Conservation (phyloP, 2,329 filamentous ascomycete genomes). For the Grosmannia serpens region DNA sequence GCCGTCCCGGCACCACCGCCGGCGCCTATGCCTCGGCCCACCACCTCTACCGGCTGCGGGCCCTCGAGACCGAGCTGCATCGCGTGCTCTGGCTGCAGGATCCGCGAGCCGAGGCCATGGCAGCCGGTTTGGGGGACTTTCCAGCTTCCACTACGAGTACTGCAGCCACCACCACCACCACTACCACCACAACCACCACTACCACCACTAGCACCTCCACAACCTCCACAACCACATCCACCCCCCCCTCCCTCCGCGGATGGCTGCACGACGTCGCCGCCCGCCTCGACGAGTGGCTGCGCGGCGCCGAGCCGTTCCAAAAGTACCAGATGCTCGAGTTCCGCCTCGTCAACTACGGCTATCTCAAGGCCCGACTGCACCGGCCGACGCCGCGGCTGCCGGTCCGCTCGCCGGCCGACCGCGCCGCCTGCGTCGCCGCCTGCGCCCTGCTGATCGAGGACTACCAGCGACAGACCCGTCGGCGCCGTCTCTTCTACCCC, state of each 20-base stretch:
- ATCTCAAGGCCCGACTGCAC: not conserved
- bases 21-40: not conserved
- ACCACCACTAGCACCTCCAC: not conserved
- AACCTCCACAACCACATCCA: not conserved
- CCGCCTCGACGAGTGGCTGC: not conserved
- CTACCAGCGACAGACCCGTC: not conserved
- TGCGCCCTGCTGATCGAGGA: constrained; percentile 1
- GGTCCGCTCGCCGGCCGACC: not conserved
- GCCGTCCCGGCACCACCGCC: not conserved
- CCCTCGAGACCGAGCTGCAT: not conserved
- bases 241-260: not conserved
- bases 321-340: not conserved
- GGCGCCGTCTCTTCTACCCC: not conserved
- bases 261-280: not conserved
- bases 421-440: not conserved
- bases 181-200: not conserved
- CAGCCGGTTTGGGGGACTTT: not conserved
- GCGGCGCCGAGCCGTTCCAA: not conserved
- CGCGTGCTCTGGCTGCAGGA: constrained; percentile 2
- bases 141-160: too few species aligned
- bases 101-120: not conserved
- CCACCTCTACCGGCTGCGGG: constrained; percentile 1
- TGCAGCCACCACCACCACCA: not conserved
- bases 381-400: not conserved
- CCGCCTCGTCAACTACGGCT: not conserved